Percentiles rank a stretch among this genome's conserved stretches.
Conservation (phyloP, 768 basidiomycete genomes). For the Infundibulicybe gibba region DNA sequence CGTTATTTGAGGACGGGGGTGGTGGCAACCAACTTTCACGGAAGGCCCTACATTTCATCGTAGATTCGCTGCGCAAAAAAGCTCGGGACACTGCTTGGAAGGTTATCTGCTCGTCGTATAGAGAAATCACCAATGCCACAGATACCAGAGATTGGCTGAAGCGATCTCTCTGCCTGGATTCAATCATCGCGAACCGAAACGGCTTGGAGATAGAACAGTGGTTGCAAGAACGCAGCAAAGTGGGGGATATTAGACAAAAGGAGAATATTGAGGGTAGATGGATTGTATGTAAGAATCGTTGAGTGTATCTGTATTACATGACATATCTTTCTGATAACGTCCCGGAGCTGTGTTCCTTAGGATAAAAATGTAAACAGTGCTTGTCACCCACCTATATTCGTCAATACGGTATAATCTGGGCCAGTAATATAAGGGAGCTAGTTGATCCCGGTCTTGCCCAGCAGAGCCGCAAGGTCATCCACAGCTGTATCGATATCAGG, state of each 20-base stretch:
- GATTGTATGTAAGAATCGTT: constrained; percentile 54
- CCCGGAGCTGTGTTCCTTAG: too few species aligned
- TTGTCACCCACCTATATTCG: too few species aligned
- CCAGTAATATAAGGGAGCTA: constrained; percentile 9
- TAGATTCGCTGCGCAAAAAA: constrained; percentile 46
- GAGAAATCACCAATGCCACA: constrained; percentile 46
- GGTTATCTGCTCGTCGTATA: constrained; percentile 58
- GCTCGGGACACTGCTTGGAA: constrained; percentile 55
- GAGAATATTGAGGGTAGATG: constrained; percentile 57
- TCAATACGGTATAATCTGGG: not conserved
- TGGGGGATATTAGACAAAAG: constrained; percentile 51
- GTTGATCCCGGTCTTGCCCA: constrained; percentile 60
- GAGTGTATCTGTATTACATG: constrained; percentile 3
- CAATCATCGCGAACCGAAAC: constrained; percentile 21
- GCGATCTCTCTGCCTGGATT: constrained; percentile 42
- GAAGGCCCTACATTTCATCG: constrained; percentile 39
- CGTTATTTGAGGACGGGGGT: constrained; percentile 13
- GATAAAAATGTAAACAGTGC: too few species aligned
- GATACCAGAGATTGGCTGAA: constrained; percentile 45
- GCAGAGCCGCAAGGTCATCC: constrained; percentile 60
- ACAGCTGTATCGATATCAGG: constrained; percentile 30
- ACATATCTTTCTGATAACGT: too few species aligned
- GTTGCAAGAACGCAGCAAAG: constrained; percentile 36
- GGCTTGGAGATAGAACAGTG: constrained; percentile 44
- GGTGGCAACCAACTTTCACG: constrained; percentile 16